Evolutionary conservation across 2,329 filamentous ascomycete genomes (phyloP).

Genomic region (Lomentospora prolificans): DNA sequence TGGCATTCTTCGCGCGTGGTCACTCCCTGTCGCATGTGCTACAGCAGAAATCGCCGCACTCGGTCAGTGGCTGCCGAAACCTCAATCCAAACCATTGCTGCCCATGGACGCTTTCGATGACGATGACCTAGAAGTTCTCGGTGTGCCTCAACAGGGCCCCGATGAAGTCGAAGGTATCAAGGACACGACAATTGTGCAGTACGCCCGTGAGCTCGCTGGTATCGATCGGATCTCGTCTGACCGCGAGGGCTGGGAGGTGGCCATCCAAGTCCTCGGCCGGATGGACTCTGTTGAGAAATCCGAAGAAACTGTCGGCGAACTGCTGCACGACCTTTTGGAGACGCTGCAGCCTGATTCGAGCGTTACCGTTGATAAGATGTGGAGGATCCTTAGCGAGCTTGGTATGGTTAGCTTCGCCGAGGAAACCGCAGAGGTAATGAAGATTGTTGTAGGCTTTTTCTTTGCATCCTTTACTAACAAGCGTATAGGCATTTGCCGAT

Average conservation of each 20-base stretch:
- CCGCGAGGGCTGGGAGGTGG: constrained; percentile 79
- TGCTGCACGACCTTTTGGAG: constrained; percentile 58
- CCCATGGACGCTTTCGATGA: constrained; percentile 56
- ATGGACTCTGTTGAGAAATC: constrained; percentile 65
- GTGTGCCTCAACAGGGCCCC: constrained; percentile 48
- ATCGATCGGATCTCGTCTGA: constrained; percentile 37
- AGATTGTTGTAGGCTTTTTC: neutral
- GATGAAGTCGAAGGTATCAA: constrained; percentile 58
- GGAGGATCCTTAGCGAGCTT: constrained; percentile 65
- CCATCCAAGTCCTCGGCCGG: constrained; percentile 71
- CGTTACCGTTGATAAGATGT: constrained; percentile 69
- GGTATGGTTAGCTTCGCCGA: constrained; percentile 71
- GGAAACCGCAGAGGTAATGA: constrained; percentile 67
- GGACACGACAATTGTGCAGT: constrained; percentile 68
- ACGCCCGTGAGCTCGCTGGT: constrained; percentile 58
- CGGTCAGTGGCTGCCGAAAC: constrained; percentile 68
- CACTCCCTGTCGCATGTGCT: constrained; percentile 65
- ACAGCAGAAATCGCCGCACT: constrained; percentile 77
- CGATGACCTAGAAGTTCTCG: constrained; percentile 77
- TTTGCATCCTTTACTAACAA: constrained; percentile 16
- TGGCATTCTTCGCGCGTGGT: constrained; percentile 68
- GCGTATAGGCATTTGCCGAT: constrained; percentile 67
- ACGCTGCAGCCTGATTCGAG: constrained; percentile 55
- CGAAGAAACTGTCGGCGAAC: constrained; percentile 61
- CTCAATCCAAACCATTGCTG: constrained; percentile 41